phyloP scores from a whole-genome alignment of 495 filamentous ascomycete genomes.

The Collariella sp. region DNA sequence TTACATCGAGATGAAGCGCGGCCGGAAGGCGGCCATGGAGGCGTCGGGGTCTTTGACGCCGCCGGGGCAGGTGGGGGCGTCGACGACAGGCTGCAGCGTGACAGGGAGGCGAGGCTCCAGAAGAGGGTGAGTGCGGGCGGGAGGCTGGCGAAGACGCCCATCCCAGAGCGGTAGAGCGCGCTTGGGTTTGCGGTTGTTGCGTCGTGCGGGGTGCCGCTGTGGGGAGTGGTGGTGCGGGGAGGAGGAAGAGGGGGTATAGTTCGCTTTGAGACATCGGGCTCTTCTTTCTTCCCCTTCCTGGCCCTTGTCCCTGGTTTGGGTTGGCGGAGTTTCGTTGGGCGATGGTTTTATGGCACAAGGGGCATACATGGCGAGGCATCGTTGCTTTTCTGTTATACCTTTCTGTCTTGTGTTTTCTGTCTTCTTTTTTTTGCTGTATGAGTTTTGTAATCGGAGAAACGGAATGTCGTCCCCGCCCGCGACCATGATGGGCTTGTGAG shows the following conservation, averaged over 20 bases:
- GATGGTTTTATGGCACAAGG: no score
- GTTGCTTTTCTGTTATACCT: no score
- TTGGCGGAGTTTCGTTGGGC: no score
- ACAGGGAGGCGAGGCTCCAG: conserved; percentile 48
- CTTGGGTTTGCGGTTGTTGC: conserved; percentile 18
- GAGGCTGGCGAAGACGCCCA: conserved; percentile 48
- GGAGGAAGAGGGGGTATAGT: not conserved
- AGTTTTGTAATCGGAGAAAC: not conserved
- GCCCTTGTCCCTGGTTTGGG: not conserved
- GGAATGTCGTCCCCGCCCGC: no score
- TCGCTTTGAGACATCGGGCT: not conserved
- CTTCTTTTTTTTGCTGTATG: not conserved
- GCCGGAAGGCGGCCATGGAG: conserved; percentile 37
- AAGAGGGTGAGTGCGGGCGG: conserved; percentile 57
- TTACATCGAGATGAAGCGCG: conserved; percentile 77
- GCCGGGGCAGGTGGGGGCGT: not conserved
- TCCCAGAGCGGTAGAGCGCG: conserved; percentile 44
- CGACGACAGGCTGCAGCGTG: conserved; percentile 36
- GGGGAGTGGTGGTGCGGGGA: not conserved
- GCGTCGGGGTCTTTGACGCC: conserved; percentile 24
- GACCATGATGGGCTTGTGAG: no score
- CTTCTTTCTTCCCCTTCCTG: not conserved
- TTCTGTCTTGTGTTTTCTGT: no score
- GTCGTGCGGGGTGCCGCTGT: conserved; percentile 20
- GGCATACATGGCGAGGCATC: no score